Evolutionary conservation across 1,284 basidiomycete genomes (phyloP), one percentile per base, ranked within the genome.

Genomic region (Sparassis latifolia): DNA sequence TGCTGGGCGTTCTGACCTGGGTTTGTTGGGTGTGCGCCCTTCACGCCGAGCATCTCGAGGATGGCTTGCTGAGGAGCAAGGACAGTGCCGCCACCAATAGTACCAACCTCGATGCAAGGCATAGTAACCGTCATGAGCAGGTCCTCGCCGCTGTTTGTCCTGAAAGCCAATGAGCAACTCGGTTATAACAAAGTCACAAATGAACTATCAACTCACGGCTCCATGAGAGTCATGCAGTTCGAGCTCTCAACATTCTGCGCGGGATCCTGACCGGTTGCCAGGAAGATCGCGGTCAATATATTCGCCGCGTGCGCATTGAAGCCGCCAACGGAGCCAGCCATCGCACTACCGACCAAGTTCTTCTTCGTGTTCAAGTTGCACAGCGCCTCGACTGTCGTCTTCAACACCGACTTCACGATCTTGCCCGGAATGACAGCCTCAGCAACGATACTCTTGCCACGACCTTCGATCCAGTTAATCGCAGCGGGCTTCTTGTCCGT

Each of bases 401-500:
- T 99, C 62, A 99, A 74, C 59, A 99, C 93, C 37, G 73, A 80
- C 76, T 86, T 86, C 54, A 99, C 95, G 28, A 94, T 75, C 57
- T 82, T 81, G 0, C 95, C 96, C 0, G 95, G 91, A 29, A 99
- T 75, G 44, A 98, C 79, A 3, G 94, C 94, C 73, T 99, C 97
- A 0, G 94, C 95, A 44, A 98, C 95, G 28, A 99, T 90, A 51
- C 87, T 90, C 86, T 99, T 99, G 31, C 97, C 97, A 51, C 96
- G 79, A 2, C 97, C 97, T 71, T 98, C 96, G 61, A 99, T 98
- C 97, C 97, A 99, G 74, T 99, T 99, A 74, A 99, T 97, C 42
- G 97, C 97, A 5, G 96, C 93, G 0, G 97, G 92, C 76, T 99
- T 99, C 86, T 99, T 99, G 75, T 99, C 97, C 51, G 93, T 99